Conservation (phyloP, 2,329 filamentous ascomycete species). For the Cordyceps farinosa region DNA sequence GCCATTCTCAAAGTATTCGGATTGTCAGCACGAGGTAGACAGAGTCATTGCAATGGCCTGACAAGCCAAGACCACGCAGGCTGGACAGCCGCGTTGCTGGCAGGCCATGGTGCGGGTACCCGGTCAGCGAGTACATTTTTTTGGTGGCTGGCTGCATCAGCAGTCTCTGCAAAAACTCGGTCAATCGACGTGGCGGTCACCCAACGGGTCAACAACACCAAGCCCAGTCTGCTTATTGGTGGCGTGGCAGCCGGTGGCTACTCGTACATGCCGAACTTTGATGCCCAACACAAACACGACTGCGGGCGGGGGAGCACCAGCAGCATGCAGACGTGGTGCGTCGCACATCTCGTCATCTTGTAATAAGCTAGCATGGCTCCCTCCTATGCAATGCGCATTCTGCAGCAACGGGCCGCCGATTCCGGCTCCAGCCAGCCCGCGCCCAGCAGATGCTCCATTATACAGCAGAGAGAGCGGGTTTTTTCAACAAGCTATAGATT, state of each 20-base stretch:
- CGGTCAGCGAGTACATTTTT: not conserved
- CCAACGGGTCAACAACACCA: constrained; percentile 15
- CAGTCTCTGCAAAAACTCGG: constrained; percentile 17
- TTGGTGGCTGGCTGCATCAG: constrained; percentile 3
- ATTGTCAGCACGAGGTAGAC: not conserved
- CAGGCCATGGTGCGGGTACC: not conserved
- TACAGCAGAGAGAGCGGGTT: not conserved
- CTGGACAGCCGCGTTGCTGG: not conserved
- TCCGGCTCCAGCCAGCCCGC: constrained; percentile 7
- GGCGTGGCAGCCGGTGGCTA: constrained; percentile 7
- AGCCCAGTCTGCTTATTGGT: constrained; percentile 6
- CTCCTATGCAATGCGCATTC: constrained; percentile 7
- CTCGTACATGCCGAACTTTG: constrained; percentile 13
- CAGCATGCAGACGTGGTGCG: constrained; percentile 8
- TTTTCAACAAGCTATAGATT: not conserved
- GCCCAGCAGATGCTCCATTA: not conserved
- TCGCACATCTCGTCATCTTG: constrained; percentile 2
- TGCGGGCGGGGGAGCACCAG: constrained; percentile 9
- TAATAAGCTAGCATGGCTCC: not conserved
- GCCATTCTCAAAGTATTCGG: not conserved
- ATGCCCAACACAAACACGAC: constrained; percentile 18
- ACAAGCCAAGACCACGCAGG: not conserved
- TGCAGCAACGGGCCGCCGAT: constrained; percentile 14
- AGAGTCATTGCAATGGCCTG: not conserved
- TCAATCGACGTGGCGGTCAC: constrained; percentile 19